Percentiles rank a stretch among this genome's conserved stretches.
These are phyloP conservation scores for Erodium chrysanthum DNA, from an alignment of 441 rosid genomes.

Conservation along the genomic window DNA sequence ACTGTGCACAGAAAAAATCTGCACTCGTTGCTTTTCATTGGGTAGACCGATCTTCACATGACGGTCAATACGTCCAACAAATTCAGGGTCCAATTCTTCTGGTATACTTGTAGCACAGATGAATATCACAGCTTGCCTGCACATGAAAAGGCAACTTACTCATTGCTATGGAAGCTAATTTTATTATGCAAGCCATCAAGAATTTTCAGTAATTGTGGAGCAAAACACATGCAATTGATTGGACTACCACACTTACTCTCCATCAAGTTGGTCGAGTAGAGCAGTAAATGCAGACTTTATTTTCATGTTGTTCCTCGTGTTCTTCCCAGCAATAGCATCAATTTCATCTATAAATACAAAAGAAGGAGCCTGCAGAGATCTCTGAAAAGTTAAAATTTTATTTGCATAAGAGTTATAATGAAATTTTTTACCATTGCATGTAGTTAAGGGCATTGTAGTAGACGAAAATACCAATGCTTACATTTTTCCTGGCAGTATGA, in stretches of 20 bases:
- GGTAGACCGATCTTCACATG: constrained; percentile 92
- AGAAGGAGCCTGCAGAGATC: constrained; percentile 66
- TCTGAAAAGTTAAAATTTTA: constrained; percentile 8
- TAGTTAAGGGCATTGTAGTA: too few species aligned
- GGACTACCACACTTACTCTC: constrained; percentile 51
- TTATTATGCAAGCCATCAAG: too few species aligned
- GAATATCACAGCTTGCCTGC: constrained; percentile 97
- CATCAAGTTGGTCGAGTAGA: constrained; percentile 81
- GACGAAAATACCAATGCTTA: constrained; percentile 26
- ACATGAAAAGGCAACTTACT: constrained; percentile 9
- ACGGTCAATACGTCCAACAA: constrained; percentile 92
- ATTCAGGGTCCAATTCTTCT: constrained; percentile 87
- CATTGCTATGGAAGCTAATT: too few species aligned
- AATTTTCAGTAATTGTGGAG: background rate
- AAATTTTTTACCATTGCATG: background rate
- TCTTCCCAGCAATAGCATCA: constrained; percentile 97
- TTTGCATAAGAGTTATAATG: background rate
- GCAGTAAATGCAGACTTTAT: constrained; percentile 86
- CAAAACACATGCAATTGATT: too few species aligned
- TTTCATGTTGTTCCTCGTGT: constrained; percentile 76
- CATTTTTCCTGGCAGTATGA: constrained; percentile 83
- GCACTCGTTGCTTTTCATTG: constrained; percentile 80
- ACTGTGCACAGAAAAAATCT: constrained; percentile 86
- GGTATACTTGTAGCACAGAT: constrained; percentile 97
- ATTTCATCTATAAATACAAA: constrained; percentile 96